Evolutionary conservation across 164 flowering plant genomes (phyloP).

Genomic region (Warburgia ugandensis): DNA sequence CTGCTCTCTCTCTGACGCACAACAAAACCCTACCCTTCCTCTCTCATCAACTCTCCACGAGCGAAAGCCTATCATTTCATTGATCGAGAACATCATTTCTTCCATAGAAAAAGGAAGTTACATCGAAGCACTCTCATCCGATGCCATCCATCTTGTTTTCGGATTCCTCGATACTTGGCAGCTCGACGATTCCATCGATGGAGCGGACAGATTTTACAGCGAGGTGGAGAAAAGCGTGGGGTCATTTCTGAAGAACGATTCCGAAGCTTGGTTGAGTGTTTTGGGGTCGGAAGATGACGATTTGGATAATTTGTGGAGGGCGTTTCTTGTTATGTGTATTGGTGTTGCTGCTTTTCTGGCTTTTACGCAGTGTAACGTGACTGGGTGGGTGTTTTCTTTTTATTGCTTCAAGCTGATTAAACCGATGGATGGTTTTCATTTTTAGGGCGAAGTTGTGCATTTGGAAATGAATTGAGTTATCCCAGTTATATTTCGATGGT

Average conservation of each 20-base stretch:
- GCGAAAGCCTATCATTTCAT: conserved; percentile 10
- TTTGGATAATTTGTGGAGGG: conserved; percentile 23
- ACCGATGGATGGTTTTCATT: too few relatives aligned
- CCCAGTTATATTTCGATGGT: not conserved
- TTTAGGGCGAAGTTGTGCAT: too few relatives aligned
- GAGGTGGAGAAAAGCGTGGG: conserved; percentile 32
- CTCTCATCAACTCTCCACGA: conserved; percentile 4
- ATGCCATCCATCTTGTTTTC: conserved; percentile 27
- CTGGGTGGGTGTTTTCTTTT: conserved; percentile 45
- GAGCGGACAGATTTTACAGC: conserved; percentile 36
- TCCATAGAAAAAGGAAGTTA: conserved; percentile 63
- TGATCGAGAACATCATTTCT: conserved; percentile 24
- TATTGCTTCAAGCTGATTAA: too few relatives aligned
- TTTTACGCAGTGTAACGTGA: conserved; percentile 62
- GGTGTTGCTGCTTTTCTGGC: conserved; percentile 64
- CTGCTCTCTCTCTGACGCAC: conserved; percentile 36
- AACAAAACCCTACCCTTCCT: conserved; percentile 8
- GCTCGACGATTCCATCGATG: conserved; percentile 28
- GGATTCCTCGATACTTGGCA: conserved; percentile 14
- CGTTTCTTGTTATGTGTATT: conserved; percentile 45
- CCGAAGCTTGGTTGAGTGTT: conserved; percentile 8
- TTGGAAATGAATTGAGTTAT: too few relatives aligned
- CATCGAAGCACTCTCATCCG: conserved; percentile 49
- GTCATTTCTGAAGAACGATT: conserved; percentile 26
- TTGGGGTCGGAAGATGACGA: conserved; percentile 9